phyloP scores from a whole-genome alignment of 225 moss, liverwort and hornwort species.

The Marchantia polymorpha region DNA sequence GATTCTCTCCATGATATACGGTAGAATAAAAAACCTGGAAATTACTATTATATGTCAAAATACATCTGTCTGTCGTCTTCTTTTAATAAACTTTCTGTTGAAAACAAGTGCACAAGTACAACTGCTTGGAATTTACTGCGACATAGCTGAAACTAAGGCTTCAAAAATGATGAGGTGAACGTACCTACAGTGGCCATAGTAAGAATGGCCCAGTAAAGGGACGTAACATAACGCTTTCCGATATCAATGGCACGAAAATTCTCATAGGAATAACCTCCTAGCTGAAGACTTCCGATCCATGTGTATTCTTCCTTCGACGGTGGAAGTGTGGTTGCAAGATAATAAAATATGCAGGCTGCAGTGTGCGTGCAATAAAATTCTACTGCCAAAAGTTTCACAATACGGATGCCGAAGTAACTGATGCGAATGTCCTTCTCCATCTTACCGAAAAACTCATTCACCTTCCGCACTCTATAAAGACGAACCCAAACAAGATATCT shows the following conservation, averaged over 20 bases:
- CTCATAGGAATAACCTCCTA: constrained; percentile 33
- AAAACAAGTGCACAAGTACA: too few relatives aligned
- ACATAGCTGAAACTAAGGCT: background rate
- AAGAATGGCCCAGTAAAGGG: constrained; percentile 49
- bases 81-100: too few relatives aligned
- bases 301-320: constrained; percentile 32
- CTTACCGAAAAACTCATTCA: constrained; percentile 29
- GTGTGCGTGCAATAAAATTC: constrained; percentile 47
- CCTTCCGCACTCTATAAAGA: constrained; percentile 40
- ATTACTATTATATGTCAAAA: too few relatives aligned
- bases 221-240: constrained; percentile 41
- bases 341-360: constrained; percentile 46
- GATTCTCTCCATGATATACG: too few relatives aligned
- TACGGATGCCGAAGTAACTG: constrained; percentile 47
- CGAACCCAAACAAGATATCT: constrained; percentile 46
- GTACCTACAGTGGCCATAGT: constrained; percentile 55
- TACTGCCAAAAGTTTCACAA: constrained; percentile 45
- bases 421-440: constrained; percentile 52
- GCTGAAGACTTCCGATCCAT: constrained; percentile 50
- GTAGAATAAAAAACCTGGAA: too few relatives aligned
- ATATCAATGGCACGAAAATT: constrained; percentile 44
- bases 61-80: too few relatives aligned
- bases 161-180: background rate
- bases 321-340: constrained; percentile 45
- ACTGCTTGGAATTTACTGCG: too few relatives aligned